Percentiles rank a stretch among this genome's conserved stretches.
phyloP scores from a whole-genome alignment of 2,329 filamentous ascomycete genomes.

The Capronia epimyces region DNA sequence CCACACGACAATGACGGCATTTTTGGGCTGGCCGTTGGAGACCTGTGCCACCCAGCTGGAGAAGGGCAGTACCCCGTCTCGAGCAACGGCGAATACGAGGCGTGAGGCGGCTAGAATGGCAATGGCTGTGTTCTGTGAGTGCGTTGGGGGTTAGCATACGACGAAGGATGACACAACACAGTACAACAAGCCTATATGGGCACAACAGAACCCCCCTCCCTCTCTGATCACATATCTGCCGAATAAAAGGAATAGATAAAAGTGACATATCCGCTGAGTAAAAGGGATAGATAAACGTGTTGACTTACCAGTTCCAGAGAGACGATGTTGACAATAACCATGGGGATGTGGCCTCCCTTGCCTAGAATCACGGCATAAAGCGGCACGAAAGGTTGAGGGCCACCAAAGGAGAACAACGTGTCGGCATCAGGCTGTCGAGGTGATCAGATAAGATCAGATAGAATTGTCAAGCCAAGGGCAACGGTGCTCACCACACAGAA shows the following conservation, averaged over 20 bases:
- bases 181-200: no score
- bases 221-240: no score
- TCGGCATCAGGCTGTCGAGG: constrained; percentile 46
- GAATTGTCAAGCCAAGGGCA: no score
- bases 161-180: no score
- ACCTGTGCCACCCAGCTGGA: constrained; percentile 55
- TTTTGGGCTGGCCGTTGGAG: constrained; percentile 52
- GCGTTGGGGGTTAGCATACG: no score
- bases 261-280: not conserved
- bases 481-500: constrained; percentile 48
- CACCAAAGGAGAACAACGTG: constrained; percentile 49
- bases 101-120: constrained; percentile 56
- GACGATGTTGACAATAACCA: constrained; percentile 54
- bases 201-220: no score
- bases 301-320: constrained; percentile 48
- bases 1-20: constrained; percentile 57
- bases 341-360: constrained; percentile 53
- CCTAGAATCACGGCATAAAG: constrained; percentile 55
- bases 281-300: not conserved
- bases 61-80: constrained; percentile 44
- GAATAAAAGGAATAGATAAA: no score
- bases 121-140: constrained; percentile 51
- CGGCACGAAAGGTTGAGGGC: constrained; percentile 55
- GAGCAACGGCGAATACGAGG: constrained; percentile 58
- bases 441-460: not conserved